A percentile compares a stretch with the other conserved stretches of the same genome.
phyloP scores from a whole-genome alignment of 2,329 filamentous ascomycete species.

The Xylaria sp. region DNA sequence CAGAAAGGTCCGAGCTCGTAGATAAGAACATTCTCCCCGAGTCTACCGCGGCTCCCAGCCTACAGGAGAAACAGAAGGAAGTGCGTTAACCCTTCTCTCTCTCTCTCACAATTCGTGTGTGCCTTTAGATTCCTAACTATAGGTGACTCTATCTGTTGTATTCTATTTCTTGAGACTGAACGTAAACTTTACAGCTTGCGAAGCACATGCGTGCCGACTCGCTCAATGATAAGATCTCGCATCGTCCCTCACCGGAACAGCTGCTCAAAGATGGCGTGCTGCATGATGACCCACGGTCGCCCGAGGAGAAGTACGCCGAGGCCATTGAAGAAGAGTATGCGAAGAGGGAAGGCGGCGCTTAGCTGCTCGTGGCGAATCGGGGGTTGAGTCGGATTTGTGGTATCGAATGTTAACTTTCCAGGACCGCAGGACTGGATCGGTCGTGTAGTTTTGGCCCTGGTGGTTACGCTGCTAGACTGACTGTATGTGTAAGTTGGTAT shows the following conservation, averaged over 20 bases:
- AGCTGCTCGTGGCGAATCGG: conserved; percentile 25
- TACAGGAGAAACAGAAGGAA: conserved; percentile 82
- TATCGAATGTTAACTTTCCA: background rate
- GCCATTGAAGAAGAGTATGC: conserved; percentile 69
- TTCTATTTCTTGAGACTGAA: background rate
- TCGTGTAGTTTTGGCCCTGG: background rate
- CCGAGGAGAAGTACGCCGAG: conserved; percentile 63
- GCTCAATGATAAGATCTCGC: conserved; percentile 84
- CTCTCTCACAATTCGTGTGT: background rate
- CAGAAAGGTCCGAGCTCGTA: conserved; percentile 76
- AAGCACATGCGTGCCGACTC: conserved; percentile 87
- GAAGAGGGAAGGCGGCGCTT: conserved; percentile 67
- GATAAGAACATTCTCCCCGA: conserved; percentile 89
- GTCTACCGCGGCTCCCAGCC: conserved; percentile 75
- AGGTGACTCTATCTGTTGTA: background rate
- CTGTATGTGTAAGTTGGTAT: background rate
- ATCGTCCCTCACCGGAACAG: conserved; percentile 76
- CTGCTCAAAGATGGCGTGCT: conserved; percentile 82
- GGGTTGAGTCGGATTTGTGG: background rate
- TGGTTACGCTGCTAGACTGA: background rate
- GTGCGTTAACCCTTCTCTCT: conserved; percentile 41
- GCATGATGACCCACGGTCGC: conserved; percentile 67
- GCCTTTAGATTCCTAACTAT: background rate
- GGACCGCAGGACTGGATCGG: background rate
- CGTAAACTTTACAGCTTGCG: conserved; percentile 59